Evolutionary conservation across 2,329 filamentous ascomycete species (phyloP).

Genomic region (Penicillium sp.): DNA sequence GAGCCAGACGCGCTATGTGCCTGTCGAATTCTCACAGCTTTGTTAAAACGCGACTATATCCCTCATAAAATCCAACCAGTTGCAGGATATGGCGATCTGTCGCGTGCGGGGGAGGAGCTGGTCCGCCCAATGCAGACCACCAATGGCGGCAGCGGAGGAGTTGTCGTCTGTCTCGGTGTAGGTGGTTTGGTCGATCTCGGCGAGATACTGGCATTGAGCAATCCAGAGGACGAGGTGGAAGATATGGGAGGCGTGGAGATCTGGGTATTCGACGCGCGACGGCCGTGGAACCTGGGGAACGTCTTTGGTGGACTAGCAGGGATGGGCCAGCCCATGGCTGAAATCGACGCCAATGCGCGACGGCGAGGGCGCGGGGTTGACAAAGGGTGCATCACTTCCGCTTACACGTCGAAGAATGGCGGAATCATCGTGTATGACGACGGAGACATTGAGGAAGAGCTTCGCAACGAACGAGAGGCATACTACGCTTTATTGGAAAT

Average conservation of each 20-base stretch:
- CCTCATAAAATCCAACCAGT: slow-evolving; percentile 96
- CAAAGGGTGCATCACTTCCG: slow-evolving; percentile 68
- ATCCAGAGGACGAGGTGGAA: slow-evolving; percentile 61
- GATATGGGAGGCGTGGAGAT: slow-evolving; percentile 83
- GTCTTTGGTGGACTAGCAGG: slow-evolving; percentile 76
- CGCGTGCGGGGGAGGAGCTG: slow-evolving; percentile 73
- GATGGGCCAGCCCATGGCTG: slow-evolving; percentile 51
- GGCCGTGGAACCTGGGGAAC: slow-evolving; percentile 93
- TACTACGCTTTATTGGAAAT: slow-evolving; percentile 86
- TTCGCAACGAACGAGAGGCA: slow-evolving; percentile 72
- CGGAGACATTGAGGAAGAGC: slow-evolving; percentile 85
- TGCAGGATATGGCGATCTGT: slow-evolving; percentile 85
- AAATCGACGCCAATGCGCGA: slow-evolving; percentile 40
- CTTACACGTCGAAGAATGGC: slow-evolving; percentile 75
- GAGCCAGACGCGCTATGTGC: slow-evolving; percentile 95
- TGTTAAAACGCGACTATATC: slow-evolving; percentile 98
- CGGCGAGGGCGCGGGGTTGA: slow-evolving; percentile 66
- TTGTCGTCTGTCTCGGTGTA: slow-evolving; percentile 89
- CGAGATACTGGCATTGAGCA: slow-evolving; percentile 73
- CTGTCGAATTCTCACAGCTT: slow-evolving; percentile 84
- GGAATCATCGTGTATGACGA: slow-evolving; percentile 95
- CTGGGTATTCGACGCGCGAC: slow-evolving; percentile 87
- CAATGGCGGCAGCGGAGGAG: slow-evolving; percentile 78
- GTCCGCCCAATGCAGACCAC: slow-evolving; percentile 83
- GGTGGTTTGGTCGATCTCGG: slow-evolving; percentile 89